A percentile compares a stretch with the other conserved stretches of the same genome.
phyloP scores from a whole-genome alignment of 2,329 filamentous ascomycete species.

The Paecilomyces fulvus region DNA sequence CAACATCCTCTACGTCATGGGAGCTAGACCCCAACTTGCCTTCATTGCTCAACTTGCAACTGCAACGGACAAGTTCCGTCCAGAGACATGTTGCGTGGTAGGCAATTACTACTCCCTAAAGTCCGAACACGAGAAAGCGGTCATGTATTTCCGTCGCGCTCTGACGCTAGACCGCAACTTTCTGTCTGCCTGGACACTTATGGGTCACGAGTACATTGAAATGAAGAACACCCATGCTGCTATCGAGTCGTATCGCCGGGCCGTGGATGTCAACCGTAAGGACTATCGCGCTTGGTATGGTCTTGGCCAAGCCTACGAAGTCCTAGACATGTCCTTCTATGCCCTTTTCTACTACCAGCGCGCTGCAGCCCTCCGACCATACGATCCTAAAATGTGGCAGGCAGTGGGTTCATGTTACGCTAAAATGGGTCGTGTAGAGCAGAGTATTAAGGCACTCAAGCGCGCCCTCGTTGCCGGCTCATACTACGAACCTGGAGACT shows the following conservation, averaged over 20 bases:
- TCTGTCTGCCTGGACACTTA: slow-evolving; percentile 92
- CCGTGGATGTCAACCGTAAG: slow-evolving; percentile 89
- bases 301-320: slow-evolving; percentile 91
- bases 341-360: slow-evolving; percentile 97
- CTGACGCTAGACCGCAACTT: slow-evolving; percentile 84
- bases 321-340: slow-evolving; percentile 96
- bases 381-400: slow-evolving; percentile 98
- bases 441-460: slow-evolving; percentile 92
- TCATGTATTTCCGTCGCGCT: slow-evolving; percentile 93
- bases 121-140: slow-evolving; percentile 93
- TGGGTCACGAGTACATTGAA: slow-evolving; percentile 98
- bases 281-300: slow-evolving; percentile 99
- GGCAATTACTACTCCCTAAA: slow-evolving; percentile 96
- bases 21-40: slow-evolving; percentile 75
- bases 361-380: slow-evolving; percentile 83
- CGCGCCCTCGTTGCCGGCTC: slow-evolving; percentile 81
- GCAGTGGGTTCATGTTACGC: slow-evolving; percentile 87
- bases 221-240: slow-evolving; percentile 97
- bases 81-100: slow-evolving; percentile 92
- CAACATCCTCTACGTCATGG: slow-evolving; percentile 93
- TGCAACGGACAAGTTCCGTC: slow-evolving; percentile 87
- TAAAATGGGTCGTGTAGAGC: slow-evolving; percentile 76
- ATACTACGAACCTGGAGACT: slow-evolving; percentile 61
- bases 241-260: slow-evolving; percentile 91
- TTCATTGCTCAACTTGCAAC: slow-evolving; percentile 89